These are phyloP conservation scores for Kodamaea derodonti DNA, from an alignment of 1,139 yeast species.

Conservation along the genomic window DNA sequence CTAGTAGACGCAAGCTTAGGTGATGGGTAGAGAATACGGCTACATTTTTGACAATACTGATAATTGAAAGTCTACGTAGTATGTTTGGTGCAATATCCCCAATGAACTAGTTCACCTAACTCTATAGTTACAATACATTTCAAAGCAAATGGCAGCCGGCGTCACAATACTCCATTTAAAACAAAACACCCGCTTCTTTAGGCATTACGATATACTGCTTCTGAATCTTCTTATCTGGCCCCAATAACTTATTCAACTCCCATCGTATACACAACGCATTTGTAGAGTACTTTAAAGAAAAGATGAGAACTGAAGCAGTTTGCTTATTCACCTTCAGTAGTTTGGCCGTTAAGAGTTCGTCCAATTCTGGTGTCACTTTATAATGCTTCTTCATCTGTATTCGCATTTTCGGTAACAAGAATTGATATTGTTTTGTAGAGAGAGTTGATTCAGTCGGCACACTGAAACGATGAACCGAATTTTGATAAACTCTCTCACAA, in stretches of 20 bases:
- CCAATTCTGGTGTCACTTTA: conserved; percentile 14
- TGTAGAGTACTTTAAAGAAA: conserved; percentile 35
- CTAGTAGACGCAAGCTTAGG: too few species aligned
- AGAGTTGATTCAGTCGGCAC: neutral
- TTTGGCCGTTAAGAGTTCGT: conserved; percentile 16
- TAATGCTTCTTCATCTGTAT: conserved; percentile 16
- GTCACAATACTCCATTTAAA: too few species aligned
- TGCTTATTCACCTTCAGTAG: conserved; percentile 24
- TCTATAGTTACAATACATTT: too few species aligned
- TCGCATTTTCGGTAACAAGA: conserved; percentile 13
- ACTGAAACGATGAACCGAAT: neutral
- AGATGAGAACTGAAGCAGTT: conserved; percentile 43
- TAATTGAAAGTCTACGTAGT: too few species aligned
- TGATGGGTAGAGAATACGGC: too few species aligned
- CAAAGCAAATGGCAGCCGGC: too few species aligned
- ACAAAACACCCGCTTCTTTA: too few species aligned
- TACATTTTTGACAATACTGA: too few species aligned
- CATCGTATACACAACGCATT: conserved; percentile 25
- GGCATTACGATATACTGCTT: neutral
- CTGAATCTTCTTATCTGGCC: conserved; percentile 16
- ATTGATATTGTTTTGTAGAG: conserved; percentile 17
- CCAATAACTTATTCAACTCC: conserved; percentile 29
- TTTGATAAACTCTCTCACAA: conserved; percentile 2
- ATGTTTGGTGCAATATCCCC: too few species aligned
- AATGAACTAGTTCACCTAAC: too few species aligned